Evolutionary conservation across 2,329 filamentous ascomycete species (phyloP), one percentile per base, ranked within the genome.

Genomic region (Fusarium anguioides): DNA sequence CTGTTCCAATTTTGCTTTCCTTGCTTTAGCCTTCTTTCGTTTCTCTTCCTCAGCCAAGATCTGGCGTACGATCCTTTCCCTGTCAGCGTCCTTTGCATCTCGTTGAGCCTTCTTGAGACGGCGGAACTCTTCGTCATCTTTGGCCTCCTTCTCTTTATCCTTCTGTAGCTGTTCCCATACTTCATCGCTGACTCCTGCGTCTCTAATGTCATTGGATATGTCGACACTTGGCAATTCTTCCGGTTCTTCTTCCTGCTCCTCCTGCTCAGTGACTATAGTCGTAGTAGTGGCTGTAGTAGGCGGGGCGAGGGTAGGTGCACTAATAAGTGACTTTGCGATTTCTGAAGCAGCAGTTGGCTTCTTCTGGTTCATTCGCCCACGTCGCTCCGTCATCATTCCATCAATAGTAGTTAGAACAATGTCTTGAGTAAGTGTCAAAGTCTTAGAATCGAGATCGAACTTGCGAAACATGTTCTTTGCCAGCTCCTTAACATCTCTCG

Each of bases 121-220:
- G 4, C 69, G 73, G 10, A 81, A 77, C 24, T 81, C 77, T 5
- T 74, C 71, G 9, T 84, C 78, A 0, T 76, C 76, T 1, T 75
- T 75, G 3, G 76, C 61, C 31, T 81, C 80, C 1, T 77, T 78
- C 21, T 75, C 64, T 20, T 75, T 78, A 74, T 90, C 86, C 3
- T 60, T 69, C 60, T 88, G 81, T 0, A 91, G 83, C 66, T 89
- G 85, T 3, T 82, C 76, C 89, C 89, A 92, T 2, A 86, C 77
- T 8, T 76, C 84, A 45, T 91, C 87, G 6, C 81, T 83, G 1
- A 91, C 88, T 0, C 85, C 85, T 0, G 80, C 74, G 59, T 92
- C 89, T 14, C 88, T 82, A 6, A 68, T 57, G n/a, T 17, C 33
- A 4, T 37, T 8, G 0, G 11, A 7, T 4, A 4, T 2, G 1